These are phyloP conservation scores for Tetrapisispora phaffii DNA, from an alignment of 805 yeast genomes.

Conservation along the genomic window DNA sequence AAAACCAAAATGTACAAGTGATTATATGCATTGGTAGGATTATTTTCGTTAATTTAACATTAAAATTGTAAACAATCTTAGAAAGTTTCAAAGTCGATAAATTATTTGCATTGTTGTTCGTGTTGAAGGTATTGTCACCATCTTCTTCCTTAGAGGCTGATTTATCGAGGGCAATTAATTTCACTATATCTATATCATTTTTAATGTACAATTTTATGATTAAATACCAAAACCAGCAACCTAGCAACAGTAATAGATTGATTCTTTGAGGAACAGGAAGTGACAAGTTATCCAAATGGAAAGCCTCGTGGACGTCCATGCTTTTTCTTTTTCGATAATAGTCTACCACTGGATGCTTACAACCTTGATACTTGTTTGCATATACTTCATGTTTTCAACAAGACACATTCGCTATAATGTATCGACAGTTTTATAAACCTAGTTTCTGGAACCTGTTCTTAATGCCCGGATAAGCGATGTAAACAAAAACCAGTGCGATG, in stretches of 20 bases:
- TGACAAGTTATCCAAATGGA: neutral
- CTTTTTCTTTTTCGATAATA: too few species aligned
- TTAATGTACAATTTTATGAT: constrained; percentile 34
- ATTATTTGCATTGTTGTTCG: neutral
- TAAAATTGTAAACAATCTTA: neutral
- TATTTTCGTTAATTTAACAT: neutral
- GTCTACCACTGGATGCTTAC: too few species aligned
- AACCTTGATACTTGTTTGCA: too few species aligned
- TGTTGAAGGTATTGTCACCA: neutral
- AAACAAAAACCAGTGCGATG: too few species aligned
- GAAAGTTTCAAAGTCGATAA: neutral
- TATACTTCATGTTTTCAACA: too few species aligned
- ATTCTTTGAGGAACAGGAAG: constrained; percentile 44
- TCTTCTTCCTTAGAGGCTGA: neutral
- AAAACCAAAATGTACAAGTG: constrained; percentile 4
- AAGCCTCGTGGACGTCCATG: neutral
- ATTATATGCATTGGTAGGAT: constrained; percentile 18
- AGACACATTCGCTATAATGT: too few species aligned
- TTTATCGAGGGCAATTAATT: constrained; percentile 9
- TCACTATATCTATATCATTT: constrained; percentile 35
- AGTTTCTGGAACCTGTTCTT: too few species aligned
- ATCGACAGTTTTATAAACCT: too few species aligned
- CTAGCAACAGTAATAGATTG: constrained; percentile 39
- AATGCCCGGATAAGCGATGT: too few species aligned
- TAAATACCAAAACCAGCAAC: constrained; percentile 45